A percentile compares a stretch with the other conserved stretches of the same genome.
Evolutionary conservation across 139 green algal species (phyloP).

Genomic region (Chlamydomonas incerta): DNA sequence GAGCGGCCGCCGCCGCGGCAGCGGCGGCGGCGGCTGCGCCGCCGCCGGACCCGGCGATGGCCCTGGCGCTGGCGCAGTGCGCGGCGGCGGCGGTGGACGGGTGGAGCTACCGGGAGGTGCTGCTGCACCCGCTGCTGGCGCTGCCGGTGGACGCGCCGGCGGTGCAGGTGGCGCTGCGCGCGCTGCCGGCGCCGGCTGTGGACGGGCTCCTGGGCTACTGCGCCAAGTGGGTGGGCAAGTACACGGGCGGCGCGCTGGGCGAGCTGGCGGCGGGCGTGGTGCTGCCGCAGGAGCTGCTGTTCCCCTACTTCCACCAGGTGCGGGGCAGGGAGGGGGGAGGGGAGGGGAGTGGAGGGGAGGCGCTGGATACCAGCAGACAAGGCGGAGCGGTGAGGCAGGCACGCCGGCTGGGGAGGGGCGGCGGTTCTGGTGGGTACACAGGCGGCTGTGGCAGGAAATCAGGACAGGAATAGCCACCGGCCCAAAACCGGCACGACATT

Average conservation of each 20-base stretch:
- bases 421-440: no score
- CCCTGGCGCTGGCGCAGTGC: constrained; percentile 44
- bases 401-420: no score
- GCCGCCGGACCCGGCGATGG: neutral
- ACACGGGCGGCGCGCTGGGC: constrained; percentile 32
- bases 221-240: constrained; percentile 60
- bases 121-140: constrained; percentile 56
- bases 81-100: constrained; percentile 66
- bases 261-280: constrained; percentile 19
- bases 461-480: no score
- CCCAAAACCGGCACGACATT: no score
- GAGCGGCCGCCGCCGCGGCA: neutral
- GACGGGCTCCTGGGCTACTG: constrained; percentile 61
- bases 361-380: no score
- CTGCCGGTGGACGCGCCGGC: constrained; percentile 44
- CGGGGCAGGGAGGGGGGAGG: neutral
- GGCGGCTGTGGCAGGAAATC: no score
- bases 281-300: constrained; percentile 49
- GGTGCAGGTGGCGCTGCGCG: constrained; percentile 46
- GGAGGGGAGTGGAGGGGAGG: neutral
- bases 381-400: neutral
- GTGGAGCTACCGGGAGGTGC: constrained; percentile 42
- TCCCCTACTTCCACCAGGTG: constrained; percentile 53
- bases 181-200: constrained; percentile 37
- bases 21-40: neutral